phyloP scores from a whole-genome alignment of 2,329 filamentous ascomycete species.

The Verticillium isaacii region DNA sequence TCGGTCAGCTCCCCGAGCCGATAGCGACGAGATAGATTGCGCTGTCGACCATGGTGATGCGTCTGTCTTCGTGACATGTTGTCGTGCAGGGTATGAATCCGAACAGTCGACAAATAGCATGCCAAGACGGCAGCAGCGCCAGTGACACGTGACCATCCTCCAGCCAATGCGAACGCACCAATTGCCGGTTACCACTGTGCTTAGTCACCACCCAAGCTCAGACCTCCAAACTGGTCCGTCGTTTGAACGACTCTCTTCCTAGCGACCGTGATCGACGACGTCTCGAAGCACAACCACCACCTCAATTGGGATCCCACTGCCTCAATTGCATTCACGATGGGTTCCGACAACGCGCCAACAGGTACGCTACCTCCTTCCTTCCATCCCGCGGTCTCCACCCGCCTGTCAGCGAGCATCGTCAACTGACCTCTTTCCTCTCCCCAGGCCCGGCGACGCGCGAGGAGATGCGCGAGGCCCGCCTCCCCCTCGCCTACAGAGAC shows the following conservation, averaged over 20 bases:
- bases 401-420: too few relatives aligned
- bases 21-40: too few relatives aligned
- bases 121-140: not conserved
- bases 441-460: conserved; percentile 62
- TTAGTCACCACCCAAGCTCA: not conserved
- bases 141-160: not conserved
- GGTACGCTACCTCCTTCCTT: not conserved
- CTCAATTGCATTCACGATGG: conserved; percentile 4
- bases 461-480: conserved; percentile 87
- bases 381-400: not conserved
- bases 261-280: not conserved
- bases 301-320: not conserved
- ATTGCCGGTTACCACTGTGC: not conserved
- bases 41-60: too few relatives aligned
- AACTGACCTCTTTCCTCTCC: not conserved
- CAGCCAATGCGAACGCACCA: not conserved
- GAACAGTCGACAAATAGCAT: too few relatives aligned
- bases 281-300: not conserved
- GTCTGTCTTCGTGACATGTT: too few relatives aligned
- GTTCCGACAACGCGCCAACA: conserved; percentile 1
- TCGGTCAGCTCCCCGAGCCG: too few relatives aligned
- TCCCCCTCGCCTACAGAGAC: conserved; percentile 89
- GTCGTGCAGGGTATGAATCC: too few relatives aligned
- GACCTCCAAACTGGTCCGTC: not conserved
- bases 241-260: not conserved